Conservation (phyloP, 306 rosid genomes). For the Sesbania bispinosa region DNA sequence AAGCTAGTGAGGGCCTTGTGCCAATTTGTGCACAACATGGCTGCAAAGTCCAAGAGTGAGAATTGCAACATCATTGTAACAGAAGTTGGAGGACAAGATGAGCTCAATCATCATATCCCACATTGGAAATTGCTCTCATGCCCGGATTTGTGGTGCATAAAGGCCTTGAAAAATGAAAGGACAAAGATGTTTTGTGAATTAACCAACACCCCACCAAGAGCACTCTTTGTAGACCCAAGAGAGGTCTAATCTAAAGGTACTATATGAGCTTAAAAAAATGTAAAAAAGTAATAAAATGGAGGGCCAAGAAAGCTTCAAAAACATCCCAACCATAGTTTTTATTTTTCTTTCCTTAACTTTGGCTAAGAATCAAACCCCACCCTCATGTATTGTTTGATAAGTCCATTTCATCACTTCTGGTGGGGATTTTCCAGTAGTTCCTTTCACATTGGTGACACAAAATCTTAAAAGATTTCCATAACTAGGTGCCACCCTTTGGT, state of each 20-base stretch:
- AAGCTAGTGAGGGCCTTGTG: constrained; percentile 55
- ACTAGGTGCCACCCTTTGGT: constrained; percentile 34
- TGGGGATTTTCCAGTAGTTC: constrained; percentile 34
- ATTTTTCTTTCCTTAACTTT: not conserved
- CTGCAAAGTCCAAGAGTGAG: constrained; percentile 28
- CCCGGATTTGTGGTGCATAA: constrained; percentile 83
- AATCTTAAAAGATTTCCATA: constrained; percentile 49
- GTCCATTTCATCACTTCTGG: constrained; percentile 3
- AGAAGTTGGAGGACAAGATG: constrained; percentile 53
- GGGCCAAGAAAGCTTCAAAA: not conserved
- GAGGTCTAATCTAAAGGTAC: constrained; percentile 53
- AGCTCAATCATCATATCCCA: constrained; percentile 50
- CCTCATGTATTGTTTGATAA: not conserved
- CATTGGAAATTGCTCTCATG: constrained; percentile 69
- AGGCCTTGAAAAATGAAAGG: constrained; percentile 45
- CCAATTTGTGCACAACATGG: constrained; percentile 65
- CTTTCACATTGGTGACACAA: constrained; percentile 46
- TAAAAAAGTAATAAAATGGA: not conserved
- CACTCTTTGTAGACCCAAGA: constrained; percentile 87
- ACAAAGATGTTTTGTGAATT: constrained; percentile 26
- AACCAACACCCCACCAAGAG: constrained; percentile 42
- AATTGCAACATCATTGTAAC: constrained; percentile 59
- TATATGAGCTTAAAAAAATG: not conserved
- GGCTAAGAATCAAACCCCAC: constrained; percentile 27
- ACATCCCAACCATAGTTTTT: not conserved